Evolutionary conservation across 441 rosid genomes (phyloP).

Genomic region (Lagerstroemia fauriei): DNA sequence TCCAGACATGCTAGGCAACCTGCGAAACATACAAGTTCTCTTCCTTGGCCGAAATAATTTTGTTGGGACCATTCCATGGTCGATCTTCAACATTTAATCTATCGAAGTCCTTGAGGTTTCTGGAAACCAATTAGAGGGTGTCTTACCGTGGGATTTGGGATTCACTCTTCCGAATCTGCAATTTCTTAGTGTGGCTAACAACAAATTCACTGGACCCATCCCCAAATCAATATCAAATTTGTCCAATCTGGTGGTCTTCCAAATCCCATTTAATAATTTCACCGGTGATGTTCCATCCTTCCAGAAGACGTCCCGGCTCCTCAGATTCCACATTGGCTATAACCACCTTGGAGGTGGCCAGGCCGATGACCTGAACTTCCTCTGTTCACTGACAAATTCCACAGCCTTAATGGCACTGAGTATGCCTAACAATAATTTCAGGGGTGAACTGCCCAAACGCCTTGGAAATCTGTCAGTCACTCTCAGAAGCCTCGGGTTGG

Average conservation of each 20-base stretch:
- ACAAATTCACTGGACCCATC: slow-evolving; percentile 5
- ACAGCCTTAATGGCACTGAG: background rate
- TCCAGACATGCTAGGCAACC: background rate
- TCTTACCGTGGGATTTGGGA: background rate
- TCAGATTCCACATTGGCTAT: background rate
- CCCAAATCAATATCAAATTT: background rate
- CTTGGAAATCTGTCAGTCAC: background rate
- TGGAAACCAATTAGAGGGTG: background rate
- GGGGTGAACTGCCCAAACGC: background rate
- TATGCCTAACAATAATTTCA: background rate
- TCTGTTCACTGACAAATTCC: slow-evolving; percentile 9
- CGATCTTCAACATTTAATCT: background rate
- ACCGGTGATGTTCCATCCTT: slow-evolving; percentile 4
- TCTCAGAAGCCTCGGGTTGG: background rate
- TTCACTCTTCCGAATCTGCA: background rate
- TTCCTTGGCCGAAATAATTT: background rate
- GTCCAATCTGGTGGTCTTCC: background rate
- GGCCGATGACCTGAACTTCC: background rate
- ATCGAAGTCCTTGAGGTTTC: background rate
- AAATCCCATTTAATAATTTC: background rate
- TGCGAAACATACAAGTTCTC: background rate
- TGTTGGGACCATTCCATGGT: background rate
- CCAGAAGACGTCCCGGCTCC: background rate
- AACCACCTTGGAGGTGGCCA: background rate
- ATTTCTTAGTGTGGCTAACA: background rate